Percentiles rank a stretch among this genome's conserved stretches.
These are phyloP conservation scores for Pleurozium schreberi DNA, from an alignment of 225 moss, liverwort and hornwort genomes.

Conservation along the genomic window DNA sequence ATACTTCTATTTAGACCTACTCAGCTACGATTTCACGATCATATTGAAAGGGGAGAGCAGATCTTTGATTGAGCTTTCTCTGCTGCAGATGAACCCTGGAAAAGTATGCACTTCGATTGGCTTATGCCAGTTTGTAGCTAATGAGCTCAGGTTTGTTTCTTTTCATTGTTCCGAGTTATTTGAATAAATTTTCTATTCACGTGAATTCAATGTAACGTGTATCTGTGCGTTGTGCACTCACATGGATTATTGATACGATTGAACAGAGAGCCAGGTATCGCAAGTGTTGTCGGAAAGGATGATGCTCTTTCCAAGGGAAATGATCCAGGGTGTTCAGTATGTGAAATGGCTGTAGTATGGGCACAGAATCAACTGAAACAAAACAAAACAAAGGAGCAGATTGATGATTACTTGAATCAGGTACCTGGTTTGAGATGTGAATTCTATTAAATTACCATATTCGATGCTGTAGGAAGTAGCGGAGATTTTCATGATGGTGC, in stretches of 20 bases:
- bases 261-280: slow-evolving; percentile 52
- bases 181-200: neutral
- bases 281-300: slow-evolving; percentile 60
- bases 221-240: neutral
- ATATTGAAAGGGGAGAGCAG: neutral
- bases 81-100: slow-evolving; percentile 74
- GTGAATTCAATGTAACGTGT: neutral
- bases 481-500: neutral
- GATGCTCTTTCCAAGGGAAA: slow-evolving; percentile 1
- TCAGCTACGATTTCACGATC: neutral
- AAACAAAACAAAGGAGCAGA: slow-evolving; percentile 68
- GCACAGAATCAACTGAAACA: slow-evolving; percentile 78
- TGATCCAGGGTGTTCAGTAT: slow-evolving; percentile 68
- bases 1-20: neutral
- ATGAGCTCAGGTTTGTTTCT: slow-evolving; percentile 8
- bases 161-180: neutral
- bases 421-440: neutral
- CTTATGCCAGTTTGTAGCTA: slow-evolving; percentile 43
- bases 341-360: slow-evolving; percentile 98
- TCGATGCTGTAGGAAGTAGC: neutral
- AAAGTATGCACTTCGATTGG: slow-evolving; percentile 76
- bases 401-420: slow-evolving; percentile 59
- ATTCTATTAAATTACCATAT: too few species aligned
- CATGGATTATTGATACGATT: neutral
- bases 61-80: neutral